A percentile compares a stretch with the other conserved stretches of the same genome.
These are phyloP conservation scores for Kodamaea derodonti DNA, from an alignment of 1,139 yeast genomes.

Conservation along the genomic window DNA sequence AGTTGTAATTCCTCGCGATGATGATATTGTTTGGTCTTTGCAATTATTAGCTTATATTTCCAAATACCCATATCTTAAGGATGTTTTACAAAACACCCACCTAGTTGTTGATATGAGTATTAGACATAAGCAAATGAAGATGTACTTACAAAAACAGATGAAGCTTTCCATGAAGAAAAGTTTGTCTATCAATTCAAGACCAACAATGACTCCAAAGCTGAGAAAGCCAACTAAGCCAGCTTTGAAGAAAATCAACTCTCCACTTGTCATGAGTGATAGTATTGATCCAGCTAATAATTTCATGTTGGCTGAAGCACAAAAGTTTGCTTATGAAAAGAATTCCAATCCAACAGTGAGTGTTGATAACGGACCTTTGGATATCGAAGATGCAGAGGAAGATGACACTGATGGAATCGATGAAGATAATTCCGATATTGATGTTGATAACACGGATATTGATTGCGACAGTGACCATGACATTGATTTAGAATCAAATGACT, in stretches of 20 bases:
- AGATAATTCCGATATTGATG: slow-evolving; percentile 18
- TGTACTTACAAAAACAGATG: slow-evolving; percentile 37
- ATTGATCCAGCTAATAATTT: slow-evolving; percentile 25
- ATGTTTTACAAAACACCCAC: slow-evolving; percentile 69
- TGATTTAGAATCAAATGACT: slow-evolving; percentile 1
- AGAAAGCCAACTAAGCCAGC: slow-evolving; percentile 17
- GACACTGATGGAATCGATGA: slow-evolving; percentile 23
- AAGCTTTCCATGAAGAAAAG: slow-evolving; percentile 31
- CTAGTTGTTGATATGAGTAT: slow-evolving; percentile 53
- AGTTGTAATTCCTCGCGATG: slow-evolving; percentile 79
- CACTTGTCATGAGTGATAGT: slow-evolving; percentile 38
- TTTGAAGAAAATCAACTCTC: slow-evolving; percentile 24
- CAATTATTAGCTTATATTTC: slow-evolving; percentile 91
- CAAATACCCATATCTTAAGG: slow-evolving; percentile 79
- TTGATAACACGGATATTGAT: slow-evolving; percentile 17
- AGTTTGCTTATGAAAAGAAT: slow-evolving; percentile 18
- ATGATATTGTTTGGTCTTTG: slow-evolving; percentile 90
- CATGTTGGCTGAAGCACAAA: slow-evolving; percentile 30
- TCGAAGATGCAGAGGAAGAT: slow-evolving; percentile 26
- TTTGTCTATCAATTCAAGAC: slow-evolving; percentile 26
- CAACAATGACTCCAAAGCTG: slow-evolving; percentile 36
- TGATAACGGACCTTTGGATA: slow-evolving; percentile 11
- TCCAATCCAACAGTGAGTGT: not conserved
- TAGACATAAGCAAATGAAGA: slow-evolving; percentile 39
- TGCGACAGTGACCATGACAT: slow-evolving; percentile 9